A percentile compares a stretch with the other conserved stretches of the same genome.
These are phyloP conservation scores for Globisporangium spiculum DNA, from an alignment of 352 stramenopile species.

Conservation along the genomic window DNA sequence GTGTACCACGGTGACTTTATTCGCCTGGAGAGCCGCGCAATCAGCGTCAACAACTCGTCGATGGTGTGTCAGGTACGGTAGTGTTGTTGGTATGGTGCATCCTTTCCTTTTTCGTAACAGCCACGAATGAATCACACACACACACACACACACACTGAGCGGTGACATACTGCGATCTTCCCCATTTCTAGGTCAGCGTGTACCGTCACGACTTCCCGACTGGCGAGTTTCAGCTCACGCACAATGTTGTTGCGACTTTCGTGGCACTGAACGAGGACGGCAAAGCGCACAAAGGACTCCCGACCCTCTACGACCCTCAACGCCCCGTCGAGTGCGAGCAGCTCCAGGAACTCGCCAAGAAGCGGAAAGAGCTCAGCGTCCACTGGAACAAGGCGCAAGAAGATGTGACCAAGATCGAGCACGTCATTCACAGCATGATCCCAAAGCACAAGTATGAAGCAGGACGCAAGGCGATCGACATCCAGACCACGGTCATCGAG, in stretches of 20 bases:
- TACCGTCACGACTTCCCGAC: constrained; percentile 36
- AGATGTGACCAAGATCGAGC: constrained; percentile 23
- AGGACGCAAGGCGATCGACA: constrained; percentile 21
- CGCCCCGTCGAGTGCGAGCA: constrained; percentile 26
- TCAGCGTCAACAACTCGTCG: constrained; percentile 37
- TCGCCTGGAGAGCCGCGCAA: constrained; percentile 34
- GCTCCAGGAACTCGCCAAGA: constrained; percentile 24
- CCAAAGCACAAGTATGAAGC: constrained; percentile 12
- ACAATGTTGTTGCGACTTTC: constrained; percentile 42
- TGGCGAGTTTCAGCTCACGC: constrained; percentile 39
- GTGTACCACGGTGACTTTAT: constrained; percentile 45
- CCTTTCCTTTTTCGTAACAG: neutral
- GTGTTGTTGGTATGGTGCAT: neutral
- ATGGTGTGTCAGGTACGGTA: constrained; percentile 34
- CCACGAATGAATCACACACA: neutral
- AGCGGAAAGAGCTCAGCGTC: constrained; percentile 32
- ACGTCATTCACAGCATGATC: constrained; percentile 34
- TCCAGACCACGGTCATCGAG: constrained; percentile 37
- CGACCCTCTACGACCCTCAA: constrained; percentile 22
- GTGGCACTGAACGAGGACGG: constrained; percentile 32
- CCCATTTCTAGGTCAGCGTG: constrained; percentile 25
- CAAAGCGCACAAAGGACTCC: constrained; percentile 20
- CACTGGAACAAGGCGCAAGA: constrained; percentile 31
- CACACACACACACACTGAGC: neutral
- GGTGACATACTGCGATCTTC: neutral